Percentiles rank a stretch among this genome's conserved stretches.
phyloP scores from a whole-genome alignment of 345 rosid species.

The Isatis tinctoria region DNA sequence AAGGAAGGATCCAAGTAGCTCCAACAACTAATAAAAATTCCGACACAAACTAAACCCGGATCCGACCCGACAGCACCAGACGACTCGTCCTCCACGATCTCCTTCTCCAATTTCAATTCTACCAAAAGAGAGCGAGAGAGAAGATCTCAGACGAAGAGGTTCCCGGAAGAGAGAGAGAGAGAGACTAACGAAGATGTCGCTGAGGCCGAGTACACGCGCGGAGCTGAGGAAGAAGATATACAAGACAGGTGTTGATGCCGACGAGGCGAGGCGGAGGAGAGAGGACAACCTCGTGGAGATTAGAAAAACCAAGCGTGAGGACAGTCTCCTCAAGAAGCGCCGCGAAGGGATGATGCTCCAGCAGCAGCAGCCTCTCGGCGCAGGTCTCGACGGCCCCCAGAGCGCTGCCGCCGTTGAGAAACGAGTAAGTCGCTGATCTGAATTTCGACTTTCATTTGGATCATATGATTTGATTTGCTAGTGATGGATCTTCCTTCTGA shows the following conservation, averaged over 20 bases:
- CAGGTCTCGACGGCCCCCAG: slow-evolving; percentile 38
- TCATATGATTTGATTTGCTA: slow-evolving; percentile 10
- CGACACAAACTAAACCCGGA: background rate
- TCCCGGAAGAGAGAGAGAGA: slow-evolving; percentile 2
- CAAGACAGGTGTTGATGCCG: slow-evolving; percentile 71
- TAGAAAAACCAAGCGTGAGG: slow-evolving; percentile 70
- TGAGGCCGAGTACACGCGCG: slow-evolving; percentile 57
- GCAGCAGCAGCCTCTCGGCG: slow-evolving; percentile 42
- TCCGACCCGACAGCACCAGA: slow-evolving; percentile 27
- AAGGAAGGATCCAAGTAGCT: slow-evolving; percentile 13
- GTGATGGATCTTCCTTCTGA: slow-evolving; percentile 17
- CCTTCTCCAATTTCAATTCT: slow-evolving; percentile 19
- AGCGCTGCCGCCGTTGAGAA: slow-evolving; percentile 59
- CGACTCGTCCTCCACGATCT: slow-evolving; percentile 33
- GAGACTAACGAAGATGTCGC: slow-evolving; percentile 40
- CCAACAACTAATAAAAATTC: background rate
- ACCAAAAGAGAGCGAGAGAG: slow-evolving; percentile 18
- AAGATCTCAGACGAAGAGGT: slow-evolving; percentile 27
- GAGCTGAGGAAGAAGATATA: slow-evolving; percentile 69
- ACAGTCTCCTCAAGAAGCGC: slow-evolving; percentile 65
- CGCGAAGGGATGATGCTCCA: slow-evolving; percentile 60
- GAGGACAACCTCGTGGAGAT: slow-evolving; percentile 81
- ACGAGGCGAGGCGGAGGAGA: slow-evolving; percentile 70
- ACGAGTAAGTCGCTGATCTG: slow-evolving; percentile 44
- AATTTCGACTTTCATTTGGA: slow-evolving; percentile 4